Percentiles rank a stretch among this genome's conserved stretches.
These are phyloP conservation scores for Phaseolus coccineus DNA, from an alignment of 331 rosid species.

Conservation along the genomic window DNA sequence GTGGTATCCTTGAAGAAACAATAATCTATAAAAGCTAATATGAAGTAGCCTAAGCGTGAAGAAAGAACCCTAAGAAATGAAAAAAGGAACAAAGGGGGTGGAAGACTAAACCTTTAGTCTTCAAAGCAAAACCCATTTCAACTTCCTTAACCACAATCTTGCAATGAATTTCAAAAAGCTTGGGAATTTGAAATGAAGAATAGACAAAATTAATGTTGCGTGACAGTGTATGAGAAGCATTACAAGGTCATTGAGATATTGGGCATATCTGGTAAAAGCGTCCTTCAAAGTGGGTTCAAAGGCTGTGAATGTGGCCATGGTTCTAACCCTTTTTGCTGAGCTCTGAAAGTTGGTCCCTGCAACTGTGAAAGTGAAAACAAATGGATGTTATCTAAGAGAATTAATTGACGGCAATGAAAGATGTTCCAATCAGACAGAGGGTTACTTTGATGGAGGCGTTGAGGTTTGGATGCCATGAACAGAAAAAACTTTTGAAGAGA, in stretches of 20 bases:
- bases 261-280: slow-evolving; percentile 69
- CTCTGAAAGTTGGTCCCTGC: slow-evolving; percentile 54
- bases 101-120: neutral
- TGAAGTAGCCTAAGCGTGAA: no score
- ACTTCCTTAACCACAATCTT: neutral
- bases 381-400: neutral
- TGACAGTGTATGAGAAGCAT: slow-evolving; percentile 27
- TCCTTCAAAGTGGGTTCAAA: slow-evolving; percentile 67
- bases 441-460: slow-evolving; percentile 58
- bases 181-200: neutral
- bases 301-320: slow-evolving; percentile 58
- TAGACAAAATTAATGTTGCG: neutral
- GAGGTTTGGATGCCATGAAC: slow-evolving; percentile 71
- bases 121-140: neutral
- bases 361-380: slow-evolving; percentile 46
- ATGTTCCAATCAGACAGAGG: neutral
- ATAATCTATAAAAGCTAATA: slow-evolving; percentile 3
- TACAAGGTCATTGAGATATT: slow-evolving; percentile 81
- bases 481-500: slow-evolving; percentile 48
- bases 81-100: neutral
- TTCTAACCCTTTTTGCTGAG: slow-evolving; percentile 64
- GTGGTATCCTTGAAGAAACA: neutral
- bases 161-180: slow-evolving; percentile 25
- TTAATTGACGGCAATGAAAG: neutral
- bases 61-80: no score